Base-by-base conservation (phyloP, 257 asterid genomes). In the Solanum sejunctum region DNA sequence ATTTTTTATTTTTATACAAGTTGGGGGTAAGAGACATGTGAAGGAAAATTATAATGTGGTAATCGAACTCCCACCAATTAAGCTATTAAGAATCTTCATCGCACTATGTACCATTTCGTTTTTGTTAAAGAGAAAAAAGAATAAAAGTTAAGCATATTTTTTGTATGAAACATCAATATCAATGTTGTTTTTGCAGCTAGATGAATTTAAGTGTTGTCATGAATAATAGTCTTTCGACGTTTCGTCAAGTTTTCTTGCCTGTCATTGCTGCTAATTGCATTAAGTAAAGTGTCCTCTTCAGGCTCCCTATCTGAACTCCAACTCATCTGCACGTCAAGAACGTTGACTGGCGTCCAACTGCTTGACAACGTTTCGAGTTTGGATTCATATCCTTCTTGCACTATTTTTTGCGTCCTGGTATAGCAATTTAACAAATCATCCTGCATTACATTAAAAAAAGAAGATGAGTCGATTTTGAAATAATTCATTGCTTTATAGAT, bases 291-390 rank as follows among this genome's bases (percentile, higher is more conserved):
- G 5, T 60, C 26, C 21, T 9, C 77, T n/a, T 69, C 57, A 21
- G 84, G 21, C 12, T 87, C 86, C 51, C 55, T 58, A 13, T 82
- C 83, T 2, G 93, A 89, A 60, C 45, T 78, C 26, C 91, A 87
- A 54, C 86, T 57, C 71, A 63, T 63, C 81, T 72, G 87, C 84
- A 87, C 54, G 55, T 91, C 94, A 20, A 88, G 90, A 84, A 92
- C 93, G 57, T 90, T 92, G 36, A 84, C 85, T 13, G 97, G 92
- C 20, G 92, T 91, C 85, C 88, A 86, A 3, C 91, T 87, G 88
- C 91, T 84, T 69, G 89, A 83, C 28, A 12, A 88, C 85, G 60
- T 56, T 3, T 84, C 88, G 5, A 88, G 13, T 3, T 82, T 69
- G 61, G 90, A 80, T 26, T 85, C 91, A 28, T 88, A 88, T 12